These are phyloP conservation scores for Whalleya microplaca DNA, from an alignment of 2,329 filamentous ascomycete species.

Conservation along the genomic window DNA sequence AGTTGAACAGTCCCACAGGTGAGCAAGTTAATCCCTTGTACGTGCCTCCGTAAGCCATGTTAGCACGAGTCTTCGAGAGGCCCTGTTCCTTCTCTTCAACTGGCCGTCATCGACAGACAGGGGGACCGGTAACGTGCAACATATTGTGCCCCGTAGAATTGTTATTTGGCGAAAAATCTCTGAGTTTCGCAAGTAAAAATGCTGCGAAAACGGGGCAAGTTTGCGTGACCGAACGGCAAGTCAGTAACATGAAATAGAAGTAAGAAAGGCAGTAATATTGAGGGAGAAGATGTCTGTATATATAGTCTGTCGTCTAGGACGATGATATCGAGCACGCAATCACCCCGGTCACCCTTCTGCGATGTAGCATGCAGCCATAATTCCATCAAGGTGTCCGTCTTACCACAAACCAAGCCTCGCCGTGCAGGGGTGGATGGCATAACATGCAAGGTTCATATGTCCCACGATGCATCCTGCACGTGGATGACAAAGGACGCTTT, in stretches of 20 bases:
- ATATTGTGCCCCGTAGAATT: background rate
- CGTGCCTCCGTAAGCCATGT: constrained; percentile 6
- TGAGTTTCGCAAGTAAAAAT: constrained; percentile 7
- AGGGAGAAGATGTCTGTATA: constrained; percentile 11
- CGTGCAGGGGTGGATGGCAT: no score
- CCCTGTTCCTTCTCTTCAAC: constrained; percentile 1
- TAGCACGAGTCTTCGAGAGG: constrained; percentile 3
- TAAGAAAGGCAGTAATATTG: constrained; percentile 2
- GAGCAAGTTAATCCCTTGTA: constrained; percentile 14
- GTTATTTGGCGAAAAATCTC: constrained; percentile 1
- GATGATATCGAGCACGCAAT: constrained; percentile 22
- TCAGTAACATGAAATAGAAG: constrained; percentile 3
- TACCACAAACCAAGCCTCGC: no score
- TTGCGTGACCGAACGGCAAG: background rate
- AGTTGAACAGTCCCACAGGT: constrained; percentile 8
- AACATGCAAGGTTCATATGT: no score
- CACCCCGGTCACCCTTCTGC: constrained; percentile 12
- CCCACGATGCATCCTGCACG: no score
- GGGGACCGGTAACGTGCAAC: background rate
- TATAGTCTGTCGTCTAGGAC: constrained; percentile 18
- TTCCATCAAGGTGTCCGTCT: no score
- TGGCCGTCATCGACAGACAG: background rate
- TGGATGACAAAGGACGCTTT: no score
- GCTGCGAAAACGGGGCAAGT: constrained; percentile 11
- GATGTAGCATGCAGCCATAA: no score